Evolutionary conservation across 768 basidiomycete genomes (phyloP).

Genomic region (Collybia mongolica): DNA sequence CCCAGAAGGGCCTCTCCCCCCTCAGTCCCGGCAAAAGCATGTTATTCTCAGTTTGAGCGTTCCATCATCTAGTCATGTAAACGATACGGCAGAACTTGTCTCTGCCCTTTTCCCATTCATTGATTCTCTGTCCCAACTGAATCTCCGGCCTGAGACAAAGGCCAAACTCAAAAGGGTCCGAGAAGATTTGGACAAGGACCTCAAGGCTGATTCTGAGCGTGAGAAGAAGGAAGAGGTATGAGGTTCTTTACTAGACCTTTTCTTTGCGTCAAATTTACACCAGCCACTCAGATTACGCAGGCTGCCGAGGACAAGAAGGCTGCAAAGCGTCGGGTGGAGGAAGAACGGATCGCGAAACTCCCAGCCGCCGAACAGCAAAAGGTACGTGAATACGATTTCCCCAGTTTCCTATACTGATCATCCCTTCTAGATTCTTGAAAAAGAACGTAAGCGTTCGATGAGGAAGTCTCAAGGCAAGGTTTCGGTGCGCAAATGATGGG

Average conservation of each 20-base stretch:
- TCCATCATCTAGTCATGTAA: constrained; percentile 47
- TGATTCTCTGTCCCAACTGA: constrained; percentile 59
- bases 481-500: constrained; percentile 45
- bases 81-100: constrained; percentile 58
- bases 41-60: constrained; percentile 66
- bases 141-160: constrained; percentile 80
- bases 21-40: constrained; percentile 63
- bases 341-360: constrained; percentile 70
- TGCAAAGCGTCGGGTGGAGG: constrained; percentile 70
- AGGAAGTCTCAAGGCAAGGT: constrained; percentile 69
- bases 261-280: not conserved
- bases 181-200: constrained; percentile 65
- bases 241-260: not conserved
- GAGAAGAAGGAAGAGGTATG: constrained; percentile 72
- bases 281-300: constrained; percentile 30
- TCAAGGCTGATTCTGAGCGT: constrained; percentile 65
- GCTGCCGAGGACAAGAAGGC: constrained; percentile 67
- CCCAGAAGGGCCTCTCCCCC: constrained; percentile 50
- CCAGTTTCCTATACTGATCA: constrained; percentile 1
- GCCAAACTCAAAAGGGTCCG: constrained; percentile 72
- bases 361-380: constrained; percentile 84
- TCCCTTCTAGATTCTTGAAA: constrained; percentile 55
- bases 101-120: constrained; percentile 71
- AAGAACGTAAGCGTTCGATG: constrained; percentile 71
- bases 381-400: constrained; percentile 33